Conservation (phyloP, 2,329 filamentous ascomycete genomes). For the Passalora sequoiae region DNA sequence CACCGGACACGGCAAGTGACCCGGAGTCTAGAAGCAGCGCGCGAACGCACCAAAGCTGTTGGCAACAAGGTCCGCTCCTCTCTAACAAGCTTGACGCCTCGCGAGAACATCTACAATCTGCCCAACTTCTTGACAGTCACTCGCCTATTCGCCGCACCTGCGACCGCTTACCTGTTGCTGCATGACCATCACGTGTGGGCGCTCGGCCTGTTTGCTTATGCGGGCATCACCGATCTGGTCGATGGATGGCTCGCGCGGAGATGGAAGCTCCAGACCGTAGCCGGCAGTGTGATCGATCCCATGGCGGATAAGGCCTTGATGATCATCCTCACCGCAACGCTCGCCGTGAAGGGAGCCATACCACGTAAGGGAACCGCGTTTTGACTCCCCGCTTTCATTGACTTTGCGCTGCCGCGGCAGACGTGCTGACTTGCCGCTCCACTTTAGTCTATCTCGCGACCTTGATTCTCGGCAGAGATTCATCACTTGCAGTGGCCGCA, state of each 20-base stretch:
- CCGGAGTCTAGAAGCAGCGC: constrained; percentile 24
- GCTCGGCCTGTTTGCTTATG: constrained; percentile 82
- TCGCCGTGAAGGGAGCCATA: constrained; percentile 76
- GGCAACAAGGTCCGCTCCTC: constrained; percentile 30
- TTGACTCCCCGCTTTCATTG: constrained; percentile 7
- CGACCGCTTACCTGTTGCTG: constrained; percentile 83
- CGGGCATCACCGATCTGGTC: constrained; percentile 82
- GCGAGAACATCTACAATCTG: constrained; percentile 95
- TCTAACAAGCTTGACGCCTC: constrained; percentile 39
- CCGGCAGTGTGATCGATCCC: constrained; percentile 89
- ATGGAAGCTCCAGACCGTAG: constrained; percentile 86
- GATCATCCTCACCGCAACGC: constrained; percentile 81
- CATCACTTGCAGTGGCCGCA: constrained; percentile 74
- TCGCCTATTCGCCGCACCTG: constrained; percentile 73
- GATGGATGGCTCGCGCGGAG: constrained; percentile 89
- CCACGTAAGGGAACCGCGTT: constrained; percentile 54
- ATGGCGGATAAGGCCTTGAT: constrained; percentile 97
- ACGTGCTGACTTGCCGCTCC: constrained; percentile 15
- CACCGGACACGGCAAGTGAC: constrained; percentile 21
- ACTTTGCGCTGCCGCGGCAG: constrained; percentile 9
- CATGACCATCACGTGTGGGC: constrained; percentile 75
- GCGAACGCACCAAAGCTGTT: constrained; percentile 29
- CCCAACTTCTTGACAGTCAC: constrained; percentile 89
- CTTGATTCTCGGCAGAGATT: constrained; percentile 87
- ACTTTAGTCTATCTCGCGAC: constrained; percentile 83